These are phyloP conservation scores for Eucalyptus coolabah DNA, from an alignment of 345 rosid species.

Conservation along the genomic window DNA sequence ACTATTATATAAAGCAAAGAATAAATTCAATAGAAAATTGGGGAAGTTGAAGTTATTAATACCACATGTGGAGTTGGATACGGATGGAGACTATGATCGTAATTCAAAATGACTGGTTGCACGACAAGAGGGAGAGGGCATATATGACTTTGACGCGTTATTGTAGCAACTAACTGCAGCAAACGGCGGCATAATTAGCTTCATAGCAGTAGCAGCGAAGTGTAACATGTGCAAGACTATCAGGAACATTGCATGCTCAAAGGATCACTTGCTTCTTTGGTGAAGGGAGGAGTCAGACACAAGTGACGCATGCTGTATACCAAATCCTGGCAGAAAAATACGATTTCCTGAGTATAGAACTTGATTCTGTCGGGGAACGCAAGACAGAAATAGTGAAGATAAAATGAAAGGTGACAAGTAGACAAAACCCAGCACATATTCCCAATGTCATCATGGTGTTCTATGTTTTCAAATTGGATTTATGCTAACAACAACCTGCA, in stretches of 20 bases:
- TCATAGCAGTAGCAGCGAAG: not conserved
- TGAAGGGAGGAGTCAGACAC: slow-evolving; percentile 77
- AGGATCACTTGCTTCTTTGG: slow-evolving; percentile 64
- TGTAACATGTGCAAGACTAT: not conserved
- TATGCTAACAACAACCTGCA: too few species aligned
- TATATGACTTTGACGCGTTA: slow-evolving; percentile 88
- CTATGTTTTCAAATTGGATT: not conserved
- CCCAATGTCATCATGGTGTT: not conserved
- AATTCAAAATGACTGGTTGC: slow-evolving; percentile 89
- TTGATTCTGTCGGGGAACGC: slow-evolving; percentile 45
- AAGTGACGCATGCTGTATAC: slow-evolving; percentile 86
- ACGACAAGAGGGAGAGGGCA: slow-evolving; percentile 89
- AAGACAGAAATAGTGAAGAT: not conserved
- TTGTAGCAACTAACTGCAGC: slow-evolving; percentile 83
- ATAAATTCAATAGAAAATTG: not conserved
- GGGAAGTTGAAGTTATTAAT: not conserved
- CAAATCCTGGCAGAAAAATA: slow-evolving; percentile 79
- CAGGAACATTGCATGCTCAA: slow-evolving; percentile 56
- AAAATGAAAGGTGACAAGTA: not conserved
- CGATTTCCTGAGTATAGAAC: slow-evolving; percentile 84
- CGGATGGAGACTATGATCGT: slow-evolving; percentile 77
- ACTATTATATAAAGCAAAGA: not conserved
- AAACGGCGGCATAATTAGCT: not conserved
- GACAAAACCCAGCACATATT: not conserved
- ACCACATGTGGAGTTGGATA: slow-evolving; percentile 93